Evolutionary conservation across 2,329 filamentous ascomycete genomes (phyloP).

Genomic region (Ramularia endophylla): DNA sequence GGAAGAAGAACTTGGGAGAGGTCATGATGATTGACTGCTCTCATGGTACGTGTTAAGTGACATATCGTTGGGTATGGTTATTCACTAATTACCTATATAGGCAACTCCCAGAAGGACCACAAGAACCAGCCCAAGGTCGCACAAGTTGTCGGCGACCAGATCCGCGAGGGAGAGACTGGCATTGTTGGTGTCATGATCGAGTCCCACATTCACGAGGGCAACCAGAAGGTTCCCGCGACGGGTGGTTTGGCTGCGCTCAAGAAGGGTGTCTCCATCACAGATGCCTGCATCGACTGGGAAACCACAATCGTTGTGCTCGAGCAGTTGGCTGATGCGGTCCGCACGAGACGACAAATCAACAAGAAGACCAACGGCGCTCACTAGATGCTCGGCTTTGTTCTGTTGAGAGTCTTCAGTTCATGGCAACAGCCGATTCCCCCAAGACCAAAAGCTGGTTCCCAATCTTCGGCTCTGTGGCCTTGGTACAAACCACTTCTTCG

Average conservation of each 20-base stretch:
- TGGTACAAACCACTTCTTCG: too few species aligned
- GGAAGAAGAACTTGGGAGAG: slow-evolving; percentile 75
- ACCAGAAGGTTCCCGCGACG: slow-evolving; percentile 65
- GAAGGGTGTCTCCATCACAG: slow-evolving; percentile 90
- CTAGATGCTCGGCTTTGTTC: too few species aligned
- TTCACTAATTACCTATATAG: slow-evolving; percentile 39
- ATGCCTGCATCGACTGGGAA: slow-evolving; percentile 95
- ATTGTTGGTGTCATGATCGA: slow-evolving; percentile 99
- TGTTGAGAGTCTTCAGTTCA: too few species aligned
- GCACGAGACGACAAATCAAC: slow-evolving; percentile 57
- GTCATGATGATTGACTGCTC: slow-evolving; percentile 99
- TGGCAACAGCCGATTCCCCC: too few species aligned
- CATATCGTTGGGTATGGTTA: too few species aligned
- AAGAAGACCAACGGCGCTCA: slow-evolving; percentile 26
- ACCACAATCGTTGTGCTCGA: slow-evolving; percentile 74
- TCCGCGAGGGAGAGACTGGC: slow-evolving; percentile 76
- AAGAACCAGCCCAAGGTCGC: slow-evolving; percentile 95
- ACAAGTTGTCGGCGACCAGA: slow-evolving; percentile 72
- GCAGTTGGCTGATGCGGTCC: slow-evolving; percentile 77
- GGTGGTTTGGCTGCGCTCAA: slow-evolving; percentile 74
- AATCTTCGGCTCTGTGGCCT: too few species aligned
- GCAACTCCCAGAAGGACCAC: slow-evolving; percentile 97
- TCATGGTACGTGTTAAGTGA: slow-evolving; percentile 58
- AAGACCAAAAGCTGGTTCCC: too few species aligned
- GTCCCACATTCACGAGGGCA: slow-evolving; percentile 87